These are phyloP conservation scores for Trichoderma sp. DNA, from an alignment of 2,329 filamentous ascomycete genomes.

Conservation along the genomic window DNA sequence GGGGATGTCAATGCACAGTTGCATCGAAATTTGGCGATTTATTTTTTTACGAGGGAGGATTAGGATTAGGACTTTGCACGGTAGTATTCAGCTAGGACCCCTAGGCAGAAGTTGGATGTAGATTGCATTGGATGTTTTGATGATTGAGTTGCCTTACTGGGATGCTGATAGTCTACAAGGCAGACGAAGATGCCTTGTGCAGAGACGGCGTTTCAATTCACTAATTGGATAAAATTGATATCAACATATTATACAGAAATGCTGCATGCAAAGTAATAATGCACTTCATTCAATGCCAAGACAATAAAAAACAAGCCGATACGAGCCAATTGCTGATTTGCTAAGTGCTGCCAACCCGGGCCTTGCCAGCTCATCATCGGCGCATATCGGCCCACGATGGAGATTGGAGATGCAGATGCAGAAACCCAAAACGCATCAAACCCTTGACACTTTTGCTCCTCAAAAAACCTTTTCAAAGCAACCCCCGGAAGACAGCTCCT, in stretches of 20 bases:
- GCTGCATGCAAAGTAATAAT: background rate
- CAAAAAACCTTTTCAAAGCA: background rate
- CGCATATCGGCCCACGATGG: background rate
- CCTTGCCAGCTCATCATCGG: conserved; percentile 6
- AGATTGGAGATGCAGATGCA: background rate
- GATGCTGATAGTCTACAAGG: background rate
- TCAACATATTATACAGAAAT: background rate
- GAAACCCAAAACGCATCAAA: background rate
- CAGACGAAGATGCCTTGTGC: background rate
- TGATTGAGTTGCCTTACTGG: background rate
- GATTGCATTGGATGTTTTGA: background rate
- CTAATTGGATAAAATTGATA: background rate
- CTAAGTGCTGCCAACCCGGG: background rate
- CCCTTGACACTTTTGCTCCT: background rate
- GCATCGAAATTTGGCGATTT: background rate
- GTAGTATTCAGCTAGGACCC: background rate
- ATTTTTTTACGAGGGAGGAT: background rate
- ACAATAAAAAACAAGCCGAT: background rate
- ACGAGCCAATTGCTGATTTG: background rate
- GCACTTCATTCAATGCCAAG: background rate
- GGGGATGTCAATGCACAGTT: background rate
- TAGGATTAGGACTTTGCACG: background rate
- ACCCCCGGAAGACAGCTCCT: background rate
- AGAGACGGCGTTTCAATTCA: background rate
- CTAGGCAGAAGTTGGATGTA: background rate